Base-by-base conservation (phyloP, 139 green algal genomes). In the Chlamydomonas eustigma region DNA sequence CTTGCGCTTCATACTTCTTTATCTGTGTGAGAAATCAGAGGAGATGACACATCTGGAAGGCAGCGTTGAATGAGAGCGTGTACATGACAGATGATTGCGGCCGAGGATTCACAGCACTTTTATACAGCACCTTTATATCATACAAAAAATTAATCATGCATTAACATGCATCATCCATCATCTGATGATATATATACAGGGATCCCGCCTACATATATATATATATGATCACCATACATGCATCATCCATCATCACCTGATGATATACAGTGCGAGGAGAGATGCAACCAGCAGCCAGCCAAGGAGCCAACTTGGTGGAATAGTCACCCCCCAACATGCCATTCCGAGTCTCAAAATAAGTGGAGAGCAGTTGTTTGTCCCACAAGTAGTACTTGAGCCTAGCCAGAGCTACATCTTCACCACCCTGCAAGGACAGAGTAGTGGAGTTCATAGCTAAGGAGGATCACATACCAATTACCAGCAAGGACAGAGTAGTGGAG, bases 281-380 rank as follows among this genome's bases (percentile, higher is more conserved):
- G 25, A 99, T 50, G 91, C 91, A 98, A 63, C 96, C 96, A 58
- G 87, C 82, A 0, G 94, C 90, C 44, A 99, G 84, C 92, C 92
- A 97, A 18, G 95, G 90, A 2, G 75, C 74, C 12, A 86, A 75
- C 74, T 99, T 99, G 80, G 94, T 97, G 32, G 80, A 92, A 86
- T 97, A 97, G 83, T 98, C 92, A 0, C 82, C 87, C 1, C 94
- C 95, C 37, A 97, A 78, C 94, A 99, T 97, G 78, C 94, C 95
- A 76, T 98, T 97, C 37, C 93, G 82, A 0, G 80, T 92, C 33
- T 93, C 81, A 76, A 91, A 92, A 84, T 92, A 94, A 39, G 32
- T 58, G n/a, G 78, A 30, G 8, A 97, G 35, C 0, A 86, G 73
- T 74, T 96, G 84, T 1, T 75, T 88, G 51, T 94, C 94, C 91